Evolutionary conservation across 2,329 filamentous ascomycete genomes (phyloP).

Genomic region (Dactylellina parvicollis): DNA sequence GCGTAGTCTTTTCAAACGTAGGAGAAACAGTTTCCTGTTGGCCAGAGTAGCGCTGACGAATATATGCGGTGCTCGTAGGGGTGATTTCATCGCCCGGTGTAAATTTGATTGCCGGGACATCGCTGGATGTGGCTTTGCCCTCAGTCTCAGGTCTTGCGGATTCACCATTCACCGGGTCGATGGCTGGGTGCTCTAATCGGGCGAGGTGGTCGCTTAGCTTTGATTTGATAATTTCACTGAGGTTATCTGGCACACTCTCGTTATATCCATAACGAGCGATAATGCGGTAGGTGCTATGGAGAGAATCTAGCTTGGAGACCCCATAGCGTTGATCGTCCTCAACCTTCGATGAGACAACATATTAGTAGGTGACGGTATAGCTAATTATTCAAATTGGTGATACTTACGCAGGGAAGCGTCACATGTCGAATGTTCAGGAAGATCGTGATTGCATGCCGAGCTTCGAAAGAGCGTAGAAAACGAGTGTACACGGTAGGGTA

Average conservation of each 20-base stretch:
- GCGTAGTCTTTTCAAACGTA: constrained; percentile 21
- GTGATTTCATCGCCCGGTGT: constrained; percentile 19
- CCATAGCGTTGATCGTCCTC: constrained; percentile 64
- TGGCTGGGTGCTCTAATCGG: constrained; percentile 2
- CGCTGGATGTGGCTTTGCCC: background rate
- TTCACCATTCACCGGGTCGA: constrained; percentile 9
- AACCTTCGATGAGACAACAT: constrained; percentile 55
- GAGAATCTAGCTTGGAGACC: constrained; percentile 62
- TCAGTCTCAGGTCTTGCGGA: constrained; percentile 34
- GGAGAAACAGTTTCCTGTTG: constrained; percentile 15
- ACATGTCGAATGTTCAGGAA: constrained; percentile 75
- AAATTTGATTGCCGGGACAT: background rate
- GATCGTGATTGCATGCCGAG: constrained; percentile 73
- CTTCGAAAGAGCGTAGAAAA: constrained; percentile 76
- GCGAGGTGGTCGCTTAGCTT: constrained; percentile 30
- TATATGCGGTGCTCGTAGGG: background rate
- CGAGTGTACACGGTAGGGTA: constrained; percentile 76
- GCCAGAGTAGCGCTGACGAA: constrained; percentile 26
- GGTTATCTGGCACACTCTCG: constrained; percentile 73
- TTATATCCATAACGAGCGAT: constrained; percentile 77
- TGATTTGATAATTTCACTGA: constrained; percentile 63
- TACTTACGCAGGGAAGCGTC: constrained; percentile 59
- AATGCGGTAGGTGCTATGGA: constrained; percentile 74
- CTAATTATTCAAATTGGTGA: background rate
- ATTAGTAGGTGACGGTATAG: background rate